Evolutionary conservation across 73 alveolate species (phyloP).

Genomic region (Diophrys appendiculata): DNA sequence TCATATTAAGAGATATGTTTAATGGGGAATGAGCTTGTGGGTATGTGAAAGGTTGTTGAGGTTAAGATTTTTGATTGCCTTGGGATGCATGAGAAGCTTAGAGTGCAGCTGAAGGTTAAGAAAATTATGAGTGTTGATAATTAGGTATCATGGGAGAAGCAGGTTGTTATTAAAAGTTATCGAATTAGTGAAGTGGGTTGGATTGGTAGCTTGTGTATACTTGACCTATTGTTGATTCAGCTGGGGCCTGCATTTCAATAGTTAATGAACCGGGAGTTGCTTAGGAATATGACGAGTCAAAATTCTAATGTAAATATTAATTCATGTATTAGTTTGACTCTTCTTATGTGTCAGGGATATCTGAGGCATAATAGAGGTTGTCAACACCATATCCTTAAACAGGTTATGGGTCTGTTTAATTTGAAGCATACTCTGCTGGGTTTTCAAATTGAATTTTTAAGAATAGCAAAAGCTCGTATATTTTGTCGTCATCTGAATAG

Average conservation of each 20-base stretch:
- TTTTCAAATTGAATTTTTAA: neutral
- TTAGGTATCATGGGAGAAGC: too few relatives aligned
- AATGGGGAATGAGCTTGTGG: too few relatives aligned
- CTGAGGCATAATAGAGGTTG: neutral
- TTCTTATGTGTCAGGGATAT: neutral
- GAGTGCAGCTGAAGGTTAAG: too few relatives aligned
- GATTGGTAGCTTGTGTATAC: neutral
- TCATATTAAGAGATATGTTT: too few relatives aligned
- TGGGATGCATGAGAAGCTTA: too few relatives aligned
- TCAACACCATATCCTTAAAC: neutral
- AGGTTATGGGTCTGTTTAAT: too few relatives aligned
- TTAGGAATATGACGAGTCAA: neutral
- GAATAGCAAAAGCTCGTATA: neutral
- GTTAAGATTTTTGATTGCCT: too few relatives aligned
- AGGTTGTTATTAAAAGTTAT: too few relatives aligned
- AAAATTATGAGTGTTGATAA: too few relatives aligned
- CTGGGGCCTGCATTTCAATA: neutral
- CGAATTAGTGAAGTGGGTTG: too few relatives aligned
- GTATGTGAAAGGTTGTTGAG: too few relatives aligned
- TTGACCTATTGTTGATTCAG: neutral
- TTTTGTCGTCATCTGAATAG: neutral
- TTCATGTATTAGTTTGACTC: neutral
- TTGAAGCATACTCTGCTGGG: too few relatives aligned
- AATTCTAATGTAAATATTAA: neutral
- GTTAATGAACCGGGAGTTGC: neutral